phyloP scores from a whole-genome alignment of 805 yeast genomes.

The Candida sphagnicola region DNA sequence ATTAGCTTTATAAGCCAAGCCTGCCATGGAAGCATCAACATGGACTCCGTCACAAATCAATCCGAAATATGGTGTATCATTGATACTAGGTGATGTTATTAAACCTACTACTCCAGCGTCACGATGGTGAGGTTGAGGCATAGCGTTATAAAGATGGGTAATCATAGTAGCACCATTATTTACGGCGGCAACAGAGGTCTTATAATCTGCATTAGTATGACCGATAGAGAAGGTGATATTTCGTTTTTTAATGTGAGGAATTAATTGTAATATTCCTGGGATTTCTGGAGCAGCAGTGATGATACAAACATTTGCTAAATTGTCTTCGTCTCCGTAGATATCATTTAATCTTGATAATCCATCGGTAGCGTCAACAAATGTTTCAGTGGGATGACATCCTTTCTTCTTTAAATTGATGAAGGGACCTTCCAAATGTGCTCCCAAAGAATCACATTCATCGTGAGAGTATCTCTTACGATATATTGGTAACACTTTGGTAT shows the following conservation, averaged over 20 bases:
- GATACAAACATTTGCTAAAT: constrained; percentile 36
- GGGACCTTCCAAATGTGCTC: constrained; percentile 62
- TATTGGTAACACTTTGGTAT: constrained; percentile 43
- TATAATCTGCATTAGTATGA: constrained; percentile 41
- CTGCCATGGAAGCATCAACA: constrained; percentile 51
- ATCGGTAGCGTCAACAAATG: constrained; percentile 36
- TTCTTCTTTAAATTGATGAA: constrained; percentile 45
- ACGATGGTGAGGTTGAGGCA: constrained; percentile 59
- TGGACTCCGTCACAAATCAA: constrained; percentile 57
- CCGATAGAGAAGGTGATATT: constrained; percentile 44
- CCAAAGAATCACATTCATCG: constrained; percentile 42
- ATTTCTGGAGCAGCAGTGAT: constrained; percentile 53
- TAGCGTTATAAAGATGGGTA: constrained; percentile 59
- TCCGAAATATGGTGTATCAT: constrained; percentile 45
- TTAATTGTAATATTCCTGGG: constrained; percentile 42
- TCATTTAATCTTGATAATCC: constrained; percentile 24
- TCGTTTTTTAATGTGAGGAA: constrained; percentile 29
- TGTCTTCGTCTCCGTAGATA: constrained; percentile 34
- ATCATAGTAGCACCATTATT: constrained; percentile 54
- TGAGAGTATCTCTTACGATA: constrained; percentile 30
- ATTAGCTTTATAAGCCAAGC: constrained; percentile 46
- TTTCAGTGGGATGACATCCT: constrained; percentile 49
- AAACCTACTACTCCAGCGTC: constrained; percentile 56
- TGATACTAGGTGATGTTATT: constrained; percentile 25
- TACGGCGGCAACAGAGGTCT: constrained; percentile 41